These are phyloP conservation scores for Luffa aegyptiaca DNA, from an alignment of 306 rosid species.

Conservation along the genomic window DNA sequence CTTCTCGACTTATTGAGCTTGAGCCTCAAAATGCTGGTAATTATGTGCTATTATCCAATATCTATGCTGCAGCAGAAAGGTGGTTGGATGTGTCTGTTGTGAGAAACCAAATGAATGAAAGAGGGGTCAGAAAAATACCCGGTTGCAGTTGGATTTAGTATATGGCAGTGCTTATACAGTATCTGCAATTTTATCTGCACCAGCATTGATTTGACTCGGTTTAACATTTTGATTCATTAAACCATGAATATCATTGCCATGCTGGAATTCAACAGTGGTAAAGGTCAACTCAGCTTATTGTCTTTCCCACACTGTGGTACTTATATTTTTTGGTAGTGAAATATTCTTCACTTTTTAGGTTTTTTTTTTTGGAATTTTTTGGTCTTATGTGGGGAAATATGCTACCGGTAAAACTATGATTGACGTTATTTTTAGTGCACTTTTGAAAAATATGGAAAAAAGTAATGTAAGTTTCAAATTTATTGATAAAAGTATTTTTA, in stretches of 20 bases:
- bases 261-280: not conserved
- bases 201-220: not conserved
- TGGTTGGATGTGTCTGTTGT: conserved; percentile 63
- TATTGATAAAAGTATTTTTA: not conserved
- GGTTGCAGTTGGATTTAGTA: conserved; percentile 35
- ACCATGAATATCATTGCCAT: not conserved
- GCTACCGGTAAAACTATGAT: not conserved
- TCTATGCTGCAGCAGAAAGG: conserved; percentile 53
- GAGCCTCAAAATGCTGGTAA: conserved; percentile 57
- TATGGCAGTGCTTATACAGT: not conserved
- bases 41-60: conserved; percentile 59
- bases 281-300: not conserved
- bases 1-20: conserved; percentile 41
- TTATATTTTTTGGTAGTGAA: not conserved
- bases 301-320: not conserved
- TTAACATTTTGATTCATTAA: not conserved
- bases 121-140: conserved; percentile 46
- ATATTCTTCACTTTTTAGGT: not conserved
- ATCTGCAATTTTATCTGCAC: not conserved
- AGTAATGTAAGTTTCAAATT: not conserved
- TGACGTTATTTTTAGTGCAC: not conserved
- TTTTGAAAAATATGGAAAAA: not conserved
- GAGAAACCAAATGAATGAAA: conserved; percentile 54
- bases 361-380: not conserved
- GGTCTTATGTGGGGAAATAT: not conserved